phyloP scores from a whole-genome alignment of 768 basidiomycete genomes.

The Cubamyces lactineus region DNA sequence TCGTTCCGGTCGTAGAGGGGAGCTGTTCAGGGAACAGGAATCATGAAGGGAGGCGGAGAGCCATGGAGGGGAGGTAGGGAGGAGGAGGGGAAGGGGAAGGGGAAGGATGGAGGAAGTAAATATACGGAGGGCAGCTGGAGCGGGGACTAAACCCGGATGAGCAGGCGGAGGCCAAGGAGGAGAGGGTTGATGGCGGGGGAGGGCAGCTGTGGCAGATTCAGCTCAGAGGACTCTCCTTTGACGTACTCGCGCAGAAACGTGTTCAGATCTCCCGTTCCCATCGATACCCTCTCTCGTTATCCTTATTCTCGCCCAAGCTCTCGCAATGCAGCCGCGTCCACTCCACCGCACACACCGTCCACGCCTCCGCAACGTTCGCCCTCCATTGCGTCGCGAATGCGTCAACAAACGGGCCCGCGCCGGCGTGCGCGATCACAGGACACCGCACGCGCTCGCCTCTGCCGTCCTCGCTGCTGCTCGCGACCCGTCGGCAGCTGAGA shows the following conservation, averaged over 20 bases:
- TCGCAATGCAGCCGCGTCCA: neutral
- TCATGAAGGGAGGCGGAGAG: conserved; percentile 12
- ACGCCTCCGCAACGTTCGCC: neutral
- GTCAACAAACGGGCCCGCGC: neutral
- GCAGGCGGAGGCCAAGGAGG: conserved; percentile 7
- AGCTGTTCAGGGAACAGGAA: conserved; percentile 1
- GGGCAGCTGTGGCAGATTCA: neutral
- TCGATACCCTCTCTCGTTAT: conserved; percentile 4
- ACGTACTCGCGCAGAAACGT: conserved; percentile 22
- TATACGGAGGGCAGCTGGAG: conserved; percentile 10
- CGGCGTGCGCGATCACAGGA: conserved; percentile 6
- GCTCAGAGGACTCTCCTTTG: neutral
- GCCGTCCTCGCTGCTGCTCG: conserved; percentile 1
- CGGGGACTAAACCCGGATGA: conserved; percentile 21
- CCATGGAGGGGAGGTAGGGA: conserved; percentile 3
- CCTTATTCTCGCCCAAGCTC: no score
- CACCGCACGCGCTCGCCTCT: conserved; percentile 11
- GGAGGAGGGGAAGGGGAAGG: conserved; percentile 1
- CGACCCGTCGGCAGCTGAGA: conserved; percentile 10
- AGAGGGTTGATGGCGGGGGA: conserved; percentile 1
- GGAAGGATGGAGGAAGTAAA: conserved; percentile 1
- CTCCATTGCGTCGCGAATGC: neutral
- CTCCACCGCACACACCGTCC: neutral
- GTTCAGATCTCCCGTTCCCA: conserved; percentile 14
- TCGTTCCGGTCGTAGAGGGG: conserved; percentile 18